These are phyloP conservation scores for Penicilliopsis zonata DNA, from an alignment of 495 filamentous ascomycete genomes.

Conservation along the genomic window DNA sequence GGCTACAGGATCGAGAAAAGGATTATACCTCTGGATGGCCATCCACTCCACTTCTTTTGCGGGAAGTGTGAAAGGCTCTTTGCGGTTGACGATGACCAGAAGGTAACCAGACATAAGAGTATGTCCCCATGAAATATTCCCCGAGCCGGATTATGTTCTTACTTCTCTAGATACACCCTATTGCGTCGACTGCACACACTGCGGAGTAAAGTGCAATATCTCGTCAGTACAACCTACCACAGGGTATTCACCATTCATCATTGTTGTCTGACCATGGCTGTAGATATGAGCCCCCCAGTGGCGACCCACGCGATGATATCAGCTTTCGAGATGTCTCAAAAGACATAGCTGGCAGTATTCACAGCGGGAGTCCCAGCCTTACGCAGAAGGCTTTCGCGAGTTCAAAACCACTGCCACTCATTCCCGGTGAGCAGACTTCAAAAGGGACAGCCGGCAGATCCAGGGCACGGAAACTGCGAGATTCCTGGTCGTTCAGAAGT, in stretches of 20 bases:
- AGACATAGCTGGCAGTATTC: slow-evolving; percentile 5
- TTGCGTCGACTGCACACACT: slow-evolving; percentile 12
- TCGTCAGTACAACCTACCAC: slow-evolving; percentile 7
- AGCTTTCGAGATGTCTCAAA: slow-evolving; percentile 9
- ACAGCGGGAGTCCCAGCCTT: slow-evolving; percentile 13
- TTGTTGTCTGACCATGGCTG: background rate
- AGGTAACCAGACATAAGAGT: slow-evolving; percentile 10
- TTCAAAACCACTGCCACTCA: slow-evolving; percentile 5
- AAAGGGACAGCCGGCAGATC: background rate
- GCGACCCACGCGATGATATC: slow-evolving; percentile 11
- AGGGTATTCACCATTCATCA: background rate
- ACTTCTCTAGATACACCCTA: slow-evolving; percentile 6
- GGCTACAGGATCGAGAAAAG: slow-evolving; percentile 21
- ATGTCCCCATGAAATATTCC: no score
- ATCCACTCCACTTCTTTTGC: slow-evolving; percentile 15
- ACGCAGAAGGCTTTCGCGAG: slow-evolving; percentile 7
- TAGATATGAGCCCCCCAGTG: slow-evolving; percentile 13
- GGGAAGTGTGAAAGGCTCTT: slow-evolving; percentile 13
- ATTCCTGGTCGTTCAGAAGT: slow-evolving; percentile 19
- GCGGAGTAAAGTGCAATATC: slow-evolving; percentile 13
- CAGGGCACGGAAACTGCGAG: slow-evolving; percentile 12
- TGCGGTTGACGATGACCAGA: slow-evolving; percentile 9
- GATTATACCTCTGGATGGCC: slow-evolving; percentile 13
- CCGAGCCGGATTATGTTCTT: no score
- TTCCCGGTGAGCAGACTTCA: slow-evolving; percentile 7